Evolutionary conservation across 257 asterid genomes (phyloP).

Genomic region (Solanum sejunctum): DNA sequence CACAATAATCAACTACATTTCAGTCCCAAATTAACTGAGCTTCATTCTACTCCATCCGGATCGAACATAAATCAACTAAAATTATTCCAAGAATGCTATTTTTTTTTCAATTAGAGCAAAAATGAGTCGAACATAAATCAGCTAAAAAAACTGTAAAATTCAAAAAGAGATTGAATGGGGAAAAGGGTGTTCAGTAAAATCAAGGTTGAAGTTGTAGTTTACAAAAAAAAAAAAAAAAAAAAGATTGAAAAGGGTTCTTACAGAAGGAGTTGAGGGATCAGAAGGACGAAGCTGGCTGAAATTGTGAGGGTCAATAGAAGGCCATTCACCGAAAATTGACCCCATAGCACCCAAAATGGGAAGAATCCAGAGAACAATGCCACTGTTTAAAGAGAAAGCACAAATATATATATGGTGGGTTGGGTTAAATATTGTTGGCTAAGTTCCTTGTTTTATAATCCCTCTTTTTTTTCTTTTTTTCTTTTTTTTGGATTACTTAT

Average conservation of each 20-base stretch:
- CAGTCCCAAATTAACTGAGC: not conserved
- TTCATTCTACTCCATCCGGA: not conserved
- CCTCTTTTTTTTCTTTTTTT: too few species aligned
- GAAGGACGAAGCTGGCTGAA: constrained; percentile 33
- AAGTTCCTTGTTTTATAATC: not conserved
- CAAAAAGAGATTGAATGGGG: not conserved
- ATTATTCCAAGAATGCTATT: not conserved
- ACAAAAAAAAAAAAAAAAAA: not conserved
- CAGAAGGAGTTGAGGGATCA: constrained; percentile 15
- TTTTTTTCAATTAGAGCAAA: not conserved
- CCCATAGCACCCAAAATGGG: constrained; percentile 1
- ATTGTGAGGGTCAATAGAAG: constrained; percentile 29
- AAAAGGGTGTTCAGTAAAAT: not conserved
- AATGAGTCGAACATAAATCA: not conserved
- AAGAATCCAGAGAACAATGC: not conserved
- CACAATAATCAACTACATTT: not conserved
- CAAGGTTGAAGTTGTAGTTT: not conserved
- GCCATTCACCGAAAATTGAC: constrained; percentile 27
- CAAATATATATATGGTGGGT: not conserved
- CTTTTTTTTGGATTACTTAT: too few species aligned
- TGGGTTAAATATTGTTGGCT: not conserved
- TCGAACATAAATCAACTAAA: not conserved
- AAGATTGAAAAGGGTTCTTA: not conserved
- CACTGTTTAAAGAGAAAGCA: not conserved
- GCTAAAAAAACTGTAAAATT: not conserved